Conservation (phyloP, 2,329 filamentous ascomycete genomes). For the Hymenoscyphus linearis region DNA sequence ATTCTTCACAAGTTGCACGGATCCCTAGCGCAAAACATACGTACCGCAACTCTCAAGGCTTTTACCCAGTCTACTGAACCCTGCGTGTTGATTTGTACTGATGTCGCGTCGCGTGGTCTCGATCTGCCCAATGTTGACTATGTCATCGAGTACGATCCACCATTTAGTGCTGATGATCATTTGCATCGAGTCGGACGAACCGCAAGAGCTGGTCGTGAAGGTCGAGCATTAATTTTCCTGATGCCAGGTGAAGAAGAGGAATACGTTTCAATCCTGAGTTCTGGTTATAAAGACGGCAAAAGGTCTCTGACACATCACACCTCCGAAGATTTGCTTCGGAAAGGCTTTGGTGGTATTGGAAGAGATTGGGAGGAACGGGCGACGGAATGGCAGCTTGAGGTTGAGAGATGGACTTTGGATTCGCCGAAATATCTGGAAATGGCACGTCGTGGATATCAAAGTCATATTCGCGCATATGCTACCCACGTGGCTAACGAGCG, state of each 20-base stretch:
- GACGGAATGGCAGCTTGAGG: conserved; percentile 61
- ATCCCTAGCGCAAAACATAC: conserved; percentile 79
- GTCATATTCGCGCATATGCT: conserved; percentile 88
- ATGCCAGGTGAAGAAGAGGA: conserved; percentile 88
- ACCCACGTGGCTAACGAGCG: conserved; percentile 87
- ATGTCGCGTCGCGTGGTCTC: conserved; percentile 91
- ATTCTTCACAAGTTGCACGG: conserved; percentile 84
- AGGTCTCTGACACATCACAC: conserved; percentile 60
- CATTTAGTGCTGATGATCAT: conserved; percentile 89
- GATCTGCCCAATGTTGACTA: conserved; percentile 94
- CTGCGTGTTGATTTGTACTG: conserved; percentile 84
- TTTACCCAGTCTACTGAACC: conserved; percentile 72
- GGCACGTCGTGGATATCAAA: conserved; percentile 81
- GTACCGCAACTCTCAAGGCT: conserved; percentile 77
- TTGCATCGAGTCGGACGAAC: conserved; percentile 92
- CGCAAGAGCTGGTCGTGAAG: conserved; percentile 83
- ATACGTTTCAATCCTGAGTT: conserved; percentile 60
- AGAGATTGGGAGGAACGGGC: conserved; percentile 59
- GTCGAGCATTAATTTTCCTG: conserved; percentile 83
- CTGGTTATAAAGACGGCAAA: conserved; percentile 42
- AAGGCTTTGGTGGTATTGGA: conserved; percentile 51
- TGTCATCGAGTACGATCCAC: conserved; percentile 92
- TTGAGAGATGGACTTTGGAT: conserved; percentile 61
- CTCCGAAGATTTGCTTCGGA: conserved; percentile 61
- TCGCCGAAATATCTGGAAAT: conserved; percentile 69